Evolutionary conservation across 2,329 filamentous ascomycete species (phyloP).

Genomic region (Fusarium praegraminearum): DNA sequence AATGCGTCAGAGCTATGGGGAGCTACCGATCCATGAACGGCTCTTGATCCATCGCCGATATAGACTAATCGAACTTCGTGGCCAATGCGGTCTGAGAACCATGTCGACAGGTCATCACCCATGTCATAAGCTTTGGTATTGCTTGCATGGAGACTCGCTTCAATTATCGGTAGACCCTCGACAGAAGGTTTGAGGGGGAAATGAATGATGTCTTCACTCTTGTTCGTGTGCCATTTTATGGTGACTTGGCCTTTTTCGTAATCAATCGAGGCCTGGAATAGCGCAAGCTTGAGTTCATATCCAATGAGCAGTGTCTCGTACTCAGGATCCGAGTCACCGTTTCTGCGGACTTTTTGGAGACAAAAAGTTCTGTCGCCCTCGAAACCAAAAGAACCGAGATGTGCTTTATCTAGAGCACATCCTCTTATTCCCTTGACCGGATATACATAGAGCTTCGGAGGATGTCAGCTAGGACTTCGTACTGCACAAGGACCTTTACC

Average conservation of each 20-base stretch:
- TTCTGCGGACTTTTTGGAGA: conserved; percentile 35
- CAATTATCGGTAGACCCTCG: neutral
- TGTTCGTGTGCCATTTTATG: neutral
- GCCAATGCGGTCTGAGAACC: conserved; percentile 39
- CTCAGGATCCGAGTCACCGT: neutral
- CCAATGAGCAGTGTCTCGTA: conserved; percentile 44
- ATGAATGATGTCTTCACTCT: neutral
- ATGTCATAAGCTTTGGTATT: conserved; percentile 39
- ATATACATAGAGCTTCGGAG: conserved; percentile 39
- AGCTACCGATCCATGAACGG: conserved; percentile 40
- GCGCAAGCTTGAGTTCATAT: conserved; percentile 36
- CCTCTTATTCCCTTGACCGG: conserved; percentile 42
- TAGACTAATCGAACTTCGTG: conserved; percentile 35
- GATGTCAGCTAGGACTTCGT: neutral
- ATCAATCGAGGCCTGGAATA: conserved; percentile 30
- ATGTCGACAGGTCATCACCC: conserved; percentile 34
- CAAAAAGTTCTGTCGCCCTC: conserved; percentile 43
- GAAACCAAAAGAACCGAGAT: conserved; percentile 29
- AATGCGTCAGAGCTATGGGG: conserved; percentile 40
- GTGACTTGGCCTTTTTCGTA: neutral
- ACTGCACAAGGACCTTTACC: neutral
- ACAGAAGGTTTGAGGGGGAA: conserved; percentile 34
- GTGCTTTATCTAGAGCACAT: conserved; percentile 24
- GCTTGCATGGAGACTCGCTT: conserved; percentile 35
- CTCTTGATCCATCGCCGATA: conserved; percentile 42